Percentiles rank a stretch among this genome's conserved stretches.
Evolutionary conservation across 2,329 filamentous ascomycete genomes (phyloP).

Genomic region (Sclerotinia subarctica): DNA sequence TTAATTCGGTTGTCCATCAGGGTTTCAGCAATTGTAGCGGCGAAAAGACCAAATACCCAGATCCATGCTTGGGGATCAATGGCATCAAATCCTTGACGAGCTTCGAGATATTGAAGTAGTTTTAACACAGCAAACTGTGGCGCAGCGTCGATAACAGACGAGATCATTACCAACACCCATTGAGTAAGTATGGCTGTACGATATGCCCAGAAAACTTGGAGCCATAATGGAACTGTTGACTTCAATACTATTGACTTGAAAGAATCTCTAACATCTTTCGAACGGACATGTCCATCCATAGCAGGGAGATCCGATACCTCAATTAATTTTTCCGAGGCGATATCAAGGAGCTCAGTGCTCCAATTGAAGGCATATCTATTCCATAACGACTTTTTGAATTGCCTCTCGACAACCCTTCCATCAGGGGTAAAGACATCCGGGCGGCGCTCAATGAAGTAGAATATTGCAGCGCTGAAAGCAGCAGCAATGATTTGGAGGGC

Average conservation of each 20-base stretch:
- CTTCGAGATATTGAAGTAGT: slow-evolving; percentile 29
- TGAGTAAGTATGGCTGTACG: slow-evolving; percentile 41
- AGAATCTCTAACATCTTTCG: slow-evolving; percentile 47
- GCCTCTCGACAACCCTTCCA: slow-evolving; percentile 56
- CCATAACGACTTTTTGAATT: slow-evolving; percentile 58
- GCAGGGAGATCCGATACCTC: slow-evolving; percentile 60
- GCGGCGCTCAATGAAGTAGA: slow-evolving; percentile 53
- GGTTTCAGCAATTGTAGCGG: slow-evolving; percentile 22
- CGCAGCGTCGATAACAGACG: slow-evolving; percentile 26
- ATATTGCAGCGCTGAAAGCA: slow-evolving; percentile 15
- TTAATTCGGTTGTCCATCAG: slow-evolving; percentile 27
- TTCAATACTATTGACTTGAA: slow-evolving; percentile 48
- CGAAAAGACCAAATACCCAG: slow-evolving; percentile 26
- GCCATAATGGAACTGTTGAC: slow-evolving; percentile 50
- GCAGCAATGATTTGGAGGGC: slow-evolving; percentile 25
- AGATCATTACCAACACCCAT: slow-evolving; percentile 36
- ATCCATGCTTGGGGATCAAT: slow-evolving; percentile 27
- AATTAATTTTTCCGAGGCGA: slow-evolving; percentile 56
- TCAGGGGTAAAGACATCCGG: slow-evolving; percentile 61
- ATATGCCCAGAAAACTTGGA: slow-evolving; percentile 44
- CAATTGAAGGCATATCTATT: slow-evolving; percentile 64
- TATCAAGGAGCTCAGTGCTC: slow-evolving; percentile 52
- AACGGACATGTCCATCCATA: slow-evolving; percentile 52
- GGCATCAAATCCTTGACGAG: slow-evolving; percentile 22
- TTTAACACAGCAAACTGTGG: slow-evolving; percentile 30